phyloP scores from a whole-genome alignment of 345 rosid species.

The Melaleuca alternifolia region DNA sequence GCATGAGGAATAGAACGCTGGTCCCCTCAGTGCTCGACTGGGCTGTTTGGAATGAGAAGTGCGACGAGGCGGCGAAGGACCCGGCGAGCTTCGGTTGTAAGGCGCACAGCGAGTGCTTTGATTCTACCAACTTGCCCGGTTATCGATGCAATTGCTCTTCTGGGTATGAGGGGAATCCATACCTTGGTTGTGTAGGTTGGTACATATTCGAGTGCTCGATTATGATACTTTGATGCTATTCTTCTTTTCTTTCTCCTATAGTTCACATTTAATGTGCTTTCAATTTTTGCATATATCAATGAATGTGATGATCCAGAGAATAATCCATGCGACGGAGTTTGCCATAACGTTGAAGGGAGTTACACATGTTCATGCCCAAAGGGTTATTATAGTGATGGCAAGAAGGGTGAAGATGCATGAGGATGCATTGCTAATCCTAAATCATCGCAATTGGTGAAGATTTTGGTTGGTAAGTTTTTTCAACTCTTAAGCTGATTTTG shows the following conservation, averaged over 20 bases:
- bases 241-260: neutral
- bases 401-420: neutral
- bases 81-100: neutral
- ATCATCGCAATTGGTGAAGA: neutral
- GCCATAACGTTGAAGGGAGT: too few relatives aligned
- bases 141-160: slow-evolving; percentile 10
- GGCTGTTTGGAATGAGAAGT: neutral
- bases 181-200: slow-evolving; percentile 6
- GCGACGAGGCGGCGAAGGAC: neutral
- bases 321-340: neutral
- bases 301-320: slow-evolving; percentile 1
- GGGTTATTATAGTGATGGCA: neutral
- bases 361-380: too few relatives aligned
- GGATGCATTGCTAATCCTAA: neutral
- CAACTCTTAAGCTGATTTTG: neutral
- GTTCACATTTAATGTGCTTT: neutral
- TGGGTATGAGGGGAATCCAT: slow-evolving; percentile 14
- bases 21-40: slow-evolving; percentile 4
- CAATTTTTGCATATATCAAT: neutral
- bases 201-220: neutral
- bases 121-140: neutral
- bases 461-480: slow-evolving; percentile 1
- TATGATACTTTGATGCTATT: neutral
- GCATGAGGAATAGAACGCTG: neutral
- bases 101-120: neutral